Evolutionary conservation across 2,329 filamentous ascomycete species (phyloP), one percentile per base, ranked within the genome.

Genomic region (Purpureocillium lavendulum): DNA sequence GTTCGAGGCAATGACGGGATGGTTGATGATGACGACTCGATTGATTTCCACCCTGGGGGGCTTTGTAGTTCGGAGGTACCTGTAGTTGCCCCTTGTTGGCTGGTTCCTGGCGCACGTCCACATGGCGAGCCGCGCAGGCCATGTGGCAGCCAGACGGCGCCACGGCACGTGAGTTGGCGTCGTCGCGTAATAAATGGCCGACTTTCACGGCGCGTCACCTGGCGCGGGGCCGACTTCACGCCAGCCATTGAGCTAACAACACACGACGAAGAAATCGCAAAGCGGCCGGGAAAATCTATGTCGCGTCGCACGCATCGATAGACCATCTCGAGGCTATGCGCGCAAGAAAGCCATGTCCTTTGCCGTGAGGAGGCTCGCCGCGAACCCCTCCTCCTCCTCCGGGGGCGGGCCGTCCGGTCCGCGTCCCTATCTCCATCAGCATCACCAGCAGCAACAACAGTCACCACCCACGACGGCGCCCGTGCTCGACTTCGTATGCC

Each of bases 401-500:
- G 40, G 33, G 3, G 16, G 21, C 21, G 21, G 21, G 21, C n/a
- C n/a, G n/a, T n/a, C n/a, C n/a, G n/a, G n/a, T n/a, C n/a, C n/a
- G n/a, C n/a, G n/a, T n/a, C n/a, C n/a, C n/a, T n/a, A n/a, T n/a
- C n/a, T n/a, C n/a, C n/a, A n/a, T n/a, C n/a, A n/a, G n/a, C n/a
- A n/a, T n/a, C n/a, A n/a, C 35, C 12, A 36, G 35, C 10, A 26
- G 40, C 3, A 12, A 8, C 18, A 14, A 29, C 6, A 5, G 21
- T 10, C 21, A 6, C 21, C 5, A 10, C 46, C 52, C 13, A 50
- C 53, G 3, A 83, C 80, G 15, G 87, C 88, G 2, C 71, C 76
- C 0, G 87, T 96, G 30, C 69, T 84, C 54, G 87, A 94, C 54
- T 94, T 83, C 59, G 73, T 77, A 45, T 96, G 89, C 58, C 78